A percentile compares a stretch with the other conserved stretches of the same genome.
phyloP scores from a whole-genome alignment of 805 yeast species.

The Kazachstania martiniae region DNA sequence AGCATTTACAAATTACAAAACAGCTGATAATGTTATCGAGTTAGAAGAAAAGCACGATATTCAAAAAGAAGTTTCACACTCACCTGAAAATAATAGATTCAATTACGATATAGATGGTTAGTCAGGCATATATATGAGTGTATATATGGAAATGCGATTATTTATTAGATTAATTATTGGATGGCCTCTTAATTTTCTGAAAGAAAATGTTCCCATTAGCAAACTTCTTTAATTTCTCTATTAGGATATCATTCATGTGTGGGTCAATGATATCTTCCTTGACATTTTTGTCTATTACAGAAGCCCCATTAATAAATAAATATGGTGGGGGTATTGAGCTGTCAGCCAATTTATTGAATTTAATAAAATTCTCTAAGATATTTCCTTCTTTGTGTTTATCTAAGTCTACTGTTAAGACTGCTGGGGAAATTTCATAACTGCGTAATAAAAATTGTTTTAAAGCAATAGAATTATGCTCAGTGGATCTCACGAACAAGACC shows the following conservation, averaged over 20 bases:
- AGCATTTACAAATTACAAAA: constrained; percentile 25
- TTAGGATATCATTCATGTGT: constrained; percentile 8
- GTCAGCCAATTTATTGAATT: neutral
- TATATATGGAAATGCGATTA: neutral
- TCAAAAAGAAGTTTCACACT: neutral
- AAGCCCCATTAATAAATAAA: constrained; percentile 17
- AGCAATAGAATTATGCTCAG: constrained; percentile 59
- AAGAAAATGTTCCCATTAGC: constrained; percentile 12
- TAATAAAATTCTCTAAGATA: constrained; percentile 56
- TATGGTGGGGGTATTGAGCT: constrained; percentile 8
- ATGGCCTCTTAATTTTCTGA: constrained; percentile 12
- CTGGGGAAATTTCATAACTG: constrained; percentile 59
- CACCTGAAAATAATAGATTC: neutral
- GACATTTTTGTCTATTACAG: constrained; percentile 11
- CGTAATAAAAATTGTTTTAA: constrained; percentile 51
- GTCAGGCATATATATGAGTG: neutral
- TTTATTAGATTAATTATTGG: constrained; percentile 10
- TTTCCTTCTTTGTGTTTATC: constrained; percentile 65
- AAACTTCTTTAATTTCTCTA: constrained; percentile 8
- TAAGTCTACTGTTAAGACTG: constrained; percentile 61
- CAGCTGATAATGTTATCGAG: neutral
- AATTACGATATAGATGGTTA: constrained; percentile 5
- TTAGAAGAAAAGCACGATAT: neutral
- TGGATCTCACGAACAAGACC: constrained; percentile 36
- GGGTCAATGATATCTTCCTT: constrained; percentile 8